These are phyloP conservation scores for Chondrus crispus DNA, from an alignment of 23 red algal species.

Conservation along the genomic window DNA sequence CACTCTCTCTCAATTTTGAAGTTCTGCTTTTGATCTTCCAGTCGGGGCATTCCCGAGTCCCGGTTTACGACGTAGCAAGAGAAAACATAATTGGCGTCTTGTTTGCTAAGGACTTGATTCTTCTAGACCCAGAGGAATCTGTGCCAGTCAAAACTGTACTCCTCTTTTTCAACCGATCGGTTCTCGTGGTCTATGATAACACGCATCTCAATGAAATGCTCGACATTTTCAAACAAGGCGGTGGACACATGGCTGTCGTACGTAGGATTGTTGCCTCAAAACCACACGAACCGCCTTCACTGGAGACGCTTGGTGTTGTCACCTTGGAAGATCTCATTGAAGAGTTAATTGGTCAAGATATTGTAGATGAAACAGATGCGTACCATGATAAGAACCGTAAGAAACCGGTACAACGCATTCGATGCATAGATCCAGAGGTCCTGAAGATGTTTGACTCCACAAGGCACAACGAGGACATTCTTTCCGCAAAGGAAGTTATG, in stretches of 20 bases:
- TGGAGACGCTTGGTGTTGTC: slow-evolving; percentile 75
- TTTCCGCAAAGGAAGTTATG: slow-evolving; percentile 65
- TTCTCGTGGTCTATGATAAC: slow-evolving; percentile 50
- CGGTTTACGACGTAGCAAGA: slow-evolving; percentile 75
- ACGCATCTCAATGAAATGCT: slow-evolving; percentile 82
- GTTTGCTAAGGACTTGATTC: slow-evolving; percentile 92
- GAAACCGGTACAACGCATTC: slow-evolving; percentile 62
- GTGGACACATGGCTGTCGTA: slow-evolving; percentile 93
- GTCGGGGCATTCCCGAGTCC: slow-evolving; percentile 87
- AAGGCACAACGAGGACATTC: slow-evolving; percentile 51
- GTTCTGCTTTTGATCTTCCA: slow-evolving; percentile 93
- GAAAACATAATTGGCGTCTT: slow-evolving; percentile 91
- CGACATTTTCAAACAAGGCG: slow-evolving; percentile 79
- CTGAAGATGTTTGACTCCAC: slow-evolving; percentile 77
- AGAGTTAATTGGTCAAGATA: slow-evolving; percentile 93
- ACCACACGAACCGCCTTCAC: neutral
- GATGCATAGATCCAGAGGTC: slow-evolving; percentile 78
- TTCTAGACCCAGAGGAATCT: slow-evolving; percentile 95
- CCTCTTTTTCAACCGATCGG: slow-evolving; percentile 67
- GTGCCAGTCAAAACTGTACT: slow-evolving; percentile 82
- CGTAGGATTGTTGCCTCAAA: slow-evolving; percentile 30
- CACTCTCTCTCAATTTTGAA: slow-evolving; percentile 80
- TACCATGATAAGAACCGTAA: slow-evolving; percentile 76
- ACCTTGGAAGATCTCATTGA: slow-evolving; percentile 99
- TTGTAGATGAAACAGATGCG: slow-evolving; percentile 99